These are phyloP conservation scores for Inonotus hispidus DNA, from an alignment of 1,284 basidiomycete genomes.

Conservation along the genomic window DNA sequence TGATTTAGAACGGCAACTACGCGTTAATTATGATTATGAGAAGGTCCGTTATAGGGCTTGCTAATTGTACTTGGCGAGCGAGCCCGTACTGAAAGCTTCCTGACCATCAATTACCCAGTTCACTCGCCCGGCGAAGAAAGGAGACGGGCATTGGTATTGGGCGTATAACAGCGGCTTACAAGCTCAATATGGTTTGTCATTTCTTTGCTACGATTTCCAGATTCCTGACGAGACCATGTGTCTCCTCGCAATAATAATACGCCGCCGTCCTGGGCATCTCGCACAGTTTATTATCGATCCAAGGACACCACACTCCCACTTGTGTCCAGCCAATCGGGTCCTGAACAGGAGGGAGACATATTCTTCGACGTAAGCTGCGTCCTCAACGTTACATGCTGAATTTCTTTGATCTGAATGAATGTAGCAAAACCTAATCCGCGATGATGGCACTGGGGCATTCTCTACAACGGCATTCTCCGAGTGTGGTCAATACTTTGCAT, in stretches of 20 bases:
- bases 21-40: conserved; percentile 61
- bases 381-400: background rate
- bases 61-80: background rate
- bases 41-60: conserved; percentile 41
- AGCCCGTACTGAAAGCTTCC: conserved; percentile 2
- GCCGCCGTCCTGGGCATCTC: background rate
- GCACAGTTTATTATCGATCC: conserved; percentile 62
- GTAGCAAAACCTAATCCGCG: conserved; percentile 64
- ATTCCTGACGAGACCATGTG: background rate
- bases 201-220: background rate
- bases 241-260: background rate
- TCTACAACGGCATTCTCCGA: conserved; percentile 55
- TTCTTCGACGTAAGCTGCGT: conserved; percentile 65
- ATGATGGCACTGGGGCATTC: conserved; percentile 71
- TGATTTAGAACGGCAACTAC: conserved; percentile 55
- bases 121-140: conserved; percentile 50
- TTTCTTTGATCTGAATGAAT: conserved; percentile 10
- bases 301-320: conserved; percentile 47
- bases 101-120: conserved; percentile 37
- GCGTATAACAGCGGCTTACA: conserved; percentile 68
- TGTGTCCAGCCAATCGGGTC: conserved; percentile 38
- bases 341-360: conserved; percentile 47
- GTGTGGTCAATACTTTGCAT: conserved; percentile 68
- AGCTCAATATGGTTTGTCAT: conserved; percentile 48
- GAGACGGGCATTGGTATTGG: conserved; percentile 76